A percentile compares a stretch with the other conserved stretches of the same genome.
Conservation (phyloP, 306 rosid genomes). For the Phaseolus lunatus region DNA sequence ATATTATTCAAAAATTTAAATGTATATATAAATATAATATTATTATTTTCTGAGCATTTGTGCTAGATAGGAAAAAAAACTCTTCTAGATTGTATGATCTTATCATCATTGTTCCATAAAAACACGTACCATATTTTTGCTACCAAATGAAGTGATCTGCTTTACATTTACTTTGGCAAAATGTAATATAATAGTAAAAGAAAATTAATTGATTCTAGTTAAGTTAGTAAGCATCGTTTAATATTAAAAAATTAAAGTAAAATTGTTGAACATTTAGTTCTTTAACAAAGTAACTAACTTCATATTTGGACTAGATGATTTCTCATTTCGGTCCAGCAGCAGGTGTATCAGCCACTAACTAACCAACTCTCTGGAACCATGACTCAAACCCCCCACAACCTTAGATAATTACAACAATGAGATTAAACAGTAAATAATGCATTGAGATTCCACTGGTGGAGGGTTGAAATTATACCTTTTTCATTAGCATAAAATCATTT, state of each 20-base stretch:
- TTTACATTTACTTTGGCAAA: neutral
- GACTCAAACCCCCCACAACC: neutral
- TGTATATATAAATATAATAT: too few species aligned
- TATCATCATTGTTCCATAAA: neutral
- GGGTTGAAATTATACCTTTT: neutral
- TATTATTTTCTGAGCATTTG: too few species aligned
- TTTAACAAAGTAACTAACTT: neutral
- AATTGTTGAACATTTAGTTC: neutral
- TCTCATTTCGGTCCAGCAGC: neutral
- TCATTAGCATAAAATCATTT: constrained; percentile 7
- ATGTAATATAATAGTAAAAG: neutral
- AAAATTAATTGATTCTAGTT: neutral
- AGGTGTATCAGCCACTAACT: neutral
- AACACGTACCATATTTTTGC: neutral
- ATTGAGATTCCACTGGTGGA: neutral
- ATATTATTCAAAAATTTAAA: too few species aligned
- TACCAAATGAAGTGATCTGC: neutral
- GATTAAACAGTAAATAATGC: neutral
- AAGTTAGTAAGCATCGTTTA: neutral
- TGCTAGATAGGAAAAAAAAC: too few species aligned
- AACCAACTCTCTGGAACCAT: neutral
- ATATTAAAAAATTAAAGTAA: neutral
- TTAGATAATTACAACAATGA: neutral
- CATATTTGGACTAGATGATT: neutral
- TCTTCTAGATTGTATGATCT: neutral